phyloP scores from a whole-genome alignment of 345 rosid genomes.

The Eucalyptus regnans region DNA sequence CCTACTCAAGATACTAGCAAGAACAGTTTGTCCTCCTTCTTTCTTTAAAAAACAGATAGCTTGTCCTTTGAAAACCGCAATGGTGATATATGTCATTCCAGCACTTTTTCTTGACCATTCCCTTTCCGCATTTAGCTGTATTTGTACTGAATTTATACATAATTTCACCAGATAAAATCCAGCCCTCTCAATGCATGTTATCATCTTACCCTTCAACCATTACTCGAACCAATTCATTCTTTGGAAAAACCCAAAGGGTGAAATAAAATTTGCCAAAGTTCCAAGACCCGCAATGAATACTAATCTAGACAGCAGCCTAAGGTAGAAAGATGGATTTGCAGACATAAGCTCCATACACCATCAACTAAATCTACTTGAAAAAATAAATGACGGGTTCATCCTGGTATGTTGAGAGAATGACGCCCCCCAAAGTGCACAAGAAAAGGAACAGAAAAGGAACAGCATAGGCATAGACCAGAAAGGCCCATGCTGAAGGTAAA shows the following conservation, averaged over 20 bases:
- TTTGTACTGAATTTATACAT: background rate
- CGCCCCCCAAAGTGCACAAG: background rate
- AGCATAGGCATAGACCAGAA: background rate
- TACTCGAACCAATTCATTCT: background rate
- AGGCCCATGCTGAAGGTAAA: background rate
- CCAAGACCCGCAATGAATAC: background rate
- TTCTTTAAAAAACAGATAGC: background rate
- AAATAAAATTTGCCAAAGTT: background rate
- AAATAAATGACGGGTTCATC: background rate
- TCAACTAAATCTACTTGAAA: background rate
- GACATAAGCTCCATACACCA: background rate
- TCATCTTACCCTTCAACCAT: background rate
- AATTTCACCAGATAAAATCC: background rate
- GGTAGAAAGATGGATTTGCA: background rate
- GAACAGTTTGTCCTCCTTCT: background rate
- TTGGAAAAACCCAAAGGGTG: background rate
- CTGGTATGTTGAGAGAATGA: background rate
- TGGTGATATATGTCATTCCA: background rate
- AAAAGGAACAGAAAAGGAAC: background rate
- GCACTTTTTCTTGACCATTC: background rate
- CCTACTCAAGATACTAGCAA: background rate
- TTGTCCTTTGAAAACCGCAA: background rate
- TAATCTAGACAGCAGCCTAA: background rate
- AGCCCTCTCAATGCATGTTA: background rate
- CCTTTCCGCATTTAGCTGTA: background rate